Evolutionary conservation across 1,139 yeast species (phyloP), one percentile per base, ranked within the genome.

Genomic region (Lodderomyces theae): DNA sequence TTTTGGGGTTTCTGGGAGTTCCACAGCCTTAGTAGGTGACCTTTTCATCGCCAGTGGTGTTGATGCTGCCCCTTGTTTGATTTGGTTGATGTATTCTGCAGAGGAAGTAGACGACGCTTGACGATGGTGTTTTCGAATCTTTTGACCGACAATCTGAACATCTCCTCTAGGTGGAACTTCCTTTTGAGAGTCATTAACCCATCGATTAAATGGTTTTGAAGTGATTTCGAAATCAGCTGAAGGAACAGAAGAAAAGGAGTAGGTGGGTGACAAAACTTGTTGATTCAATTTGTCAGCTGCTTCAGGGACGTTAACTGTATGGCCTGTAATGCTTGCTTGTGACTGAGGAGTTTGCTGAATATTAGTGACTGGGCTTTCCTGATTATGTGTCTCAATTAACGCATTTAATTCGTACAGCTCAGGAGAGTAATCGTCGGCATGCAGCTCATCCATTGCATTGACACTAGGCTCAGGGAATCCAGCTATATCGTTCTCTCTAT

Each of bases 81-180:
- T 16, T 21, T 24, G 16, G 30, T 4, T 10, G 18, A 36, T 31
- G 18, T 35, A 42, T 18, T 41, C 49, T 13, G 35, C 35, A 8
- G 42, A 38, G 2, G 43, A 42, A 7, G 39, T 31, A 5, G 45
- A 41, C 11, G 45, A 39, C 12, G 44, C 34, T 12, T 29, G 41
- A 8, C 60, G 45, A 18, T 50, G 51, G 39, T 58, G 60, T 42
- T 56, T 60, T 32, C 58, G 49, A 22, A 60, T 51, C 34, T 51
- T 56, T 5, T 51, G 54, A 16, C 50, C 51, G 10, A 57, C 43
- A 8, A 60, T 42, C 19, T 46, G 53, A 11, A 65, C 51, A 47
- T 68, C 74, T 1, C 71, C 70, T 41, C 72, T 51, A 1, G 69
- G 68, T 2, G 73, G 73, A 1, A 66, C 69, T 31, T 58, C 65